Conservation (phyloP, 2,329 filamentous ascomycete species). For the Scortechinia acanthostroma region DNA sequence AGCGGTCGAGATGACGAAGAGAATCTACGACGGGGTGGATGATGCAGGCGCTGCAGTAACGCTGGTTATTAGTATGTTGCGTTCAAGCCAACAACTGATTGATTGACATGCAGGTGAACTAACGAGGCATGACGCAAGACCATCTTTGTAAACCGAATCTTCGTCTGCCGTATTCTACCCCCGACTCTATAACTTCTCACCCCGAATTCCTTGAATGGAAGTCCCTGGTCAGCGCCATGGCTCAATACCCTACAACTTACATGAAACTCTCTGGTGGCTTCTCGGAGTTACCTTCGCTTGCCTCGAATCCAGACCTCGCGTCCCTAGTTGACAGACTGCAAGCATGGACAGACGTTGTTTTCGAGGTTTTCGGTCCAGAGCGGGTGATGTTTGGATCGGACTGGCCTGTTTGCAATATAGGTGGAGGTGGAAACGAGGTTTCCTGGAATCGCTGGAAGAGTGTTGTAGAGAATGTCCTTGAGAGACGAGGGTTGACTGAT, state of each 20-base stretch:
- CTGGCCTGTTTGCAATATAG: conserved; percentile 2
- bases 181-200: not conserved
- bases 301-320: not conserved
- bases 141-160: conserved; percentile 2
- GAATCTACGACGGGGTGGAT: not conserved
- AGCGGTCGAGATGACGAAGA: not conserved
- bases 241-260: not conserved
- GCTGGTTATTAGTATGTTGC: not conserved
- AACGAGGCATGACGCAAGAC: no score
- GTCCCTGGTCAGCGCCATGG: not conserved
- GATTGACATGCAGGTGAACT: no score
- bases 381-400: conserved; percentile 2
- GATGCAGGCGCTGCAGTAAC: not conserved
- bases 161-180: not conserved
- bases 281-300: not conserved
- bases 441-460: not conserved
- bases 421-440: not conserved
- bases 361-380: not conserved
- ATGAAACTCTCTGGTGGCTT: conserved; percentile 1
- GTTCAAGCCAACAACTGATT: not conserved
- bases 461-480: not conserved
- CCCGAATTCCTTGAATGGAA: conserved; percentile 1
- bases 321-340: not conserved
- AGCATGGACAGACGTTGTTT: not conserved
- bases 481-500: not conserved